A percentile compares a stretch with the other conserved stretches of the same genome.
phyloP scores from a whole-genome alignment of 2,329 filamentous ascomycete species.

The Cordyceps fumosorosea region DNA sequence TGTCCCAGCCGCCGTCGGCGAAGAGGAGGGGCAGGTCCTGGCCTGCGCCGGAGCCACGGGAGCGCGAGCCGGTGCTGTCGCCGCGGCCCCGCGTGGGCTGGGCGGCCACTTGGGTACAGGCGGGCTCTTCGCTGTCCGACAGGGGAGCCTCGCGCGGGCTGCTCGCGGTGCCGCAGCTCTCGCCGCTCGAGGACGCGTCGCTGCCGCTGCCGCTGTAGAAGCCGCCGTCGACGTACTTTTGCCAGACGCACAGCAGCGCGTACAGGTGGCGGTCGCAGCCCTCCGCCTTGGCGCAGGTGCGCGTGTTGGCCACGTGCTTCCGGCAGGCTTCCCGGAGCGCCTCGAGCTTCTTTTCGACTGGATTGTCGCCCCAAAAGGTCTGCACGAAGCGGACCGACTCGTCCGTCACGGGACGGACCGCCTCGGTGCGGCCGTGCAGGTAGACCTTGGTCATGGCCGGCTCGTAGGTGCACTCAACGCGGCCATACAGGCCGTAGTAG shows the following conservation, averaged over 20 bases:
- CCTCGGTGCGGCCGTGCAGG: conserved; percentile 90
- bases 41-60: conserved; percentile 27
- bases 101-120: conserved; percentile 25
- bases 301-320: conserved; percentile 73
- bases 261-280: conserved; percentile 92
- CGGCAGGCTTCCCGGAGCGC: conserved; percentile 77
- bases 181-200: conserved; percentile 37
- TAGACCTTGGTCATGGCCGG: conserved; percentile 97
- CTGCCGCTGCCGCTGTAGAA: conserved; percentile 44
- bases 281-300: conserved; percentile 79
- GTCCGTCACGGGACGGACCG: conserved; percentile 76
- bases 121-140: conserved; percentile 32
- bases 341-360: conserved; percentile 75
- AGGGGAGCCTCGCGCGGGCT: conserved; percentile 36
- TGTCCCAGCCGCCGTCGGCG: conserved; percentile 85
- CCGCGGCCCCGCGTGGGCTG: conserved; percentile 39
- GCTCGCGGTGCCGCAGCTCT: conserved; percentile 59
- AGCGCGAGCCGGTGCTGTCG: conserved; percentile 48
- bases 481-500: conserved; percentile 93
- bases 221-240: conserved; percentile 76
- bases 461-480: conserved; percentile 92
- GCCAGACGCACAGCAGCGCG: conserved; percentile 91
- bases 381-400: conserved; percentile 85
- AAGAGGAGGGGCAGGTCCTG: conserved; percentile 70
- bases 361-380: conserved; percentile 90